Evolutionary conservation across 441 rosid genomes (phyloP), one percentile per base, ranked within the genome.

Genomic region (Hura crepitans): DNA sequence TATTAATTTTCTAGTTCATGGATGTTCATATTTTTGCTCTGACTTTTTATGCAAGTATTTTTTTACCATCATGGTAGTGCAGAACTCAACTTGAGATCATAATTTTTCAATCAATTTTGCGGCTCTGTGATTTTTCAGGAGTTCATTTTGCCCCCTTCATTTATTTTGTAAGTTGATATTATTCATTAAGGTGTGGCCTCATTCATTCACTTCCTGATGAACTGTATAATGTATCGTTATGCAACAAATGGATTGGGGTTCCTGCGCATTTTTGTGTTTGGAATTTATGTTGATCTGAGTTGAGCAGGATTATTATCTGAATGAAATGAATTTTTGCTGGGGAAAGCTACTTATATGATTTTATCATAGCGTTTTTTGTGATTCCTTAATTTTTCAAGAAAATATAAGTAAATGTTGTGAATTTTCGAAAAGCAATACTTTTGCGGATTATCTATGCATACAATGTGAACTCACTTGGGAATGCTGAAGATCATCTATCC

Each of bases 151-250:
- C 30, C 33, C 13, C 13, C 12, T 37, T 65, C 46, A 37, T 45
- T 22, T 72, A 15, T 55, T 37, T 46, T 72, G 23, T 27, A 56
- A 65, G 49, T 72, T 31, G 27, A 46, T 65, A n/a, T 33, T 35
- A 20, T 67, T 50, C n/a, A n/a, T n/a, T 67, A 13, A 37, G 51
- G 4, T 27, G 33, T 50, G 25, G 49, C n/a, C 27, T 18, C 31
- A 43, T 51, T 35, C 17, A 57, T 50, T 45, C 23, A 15, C 46
- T 46, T 56, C 35, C 47, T 46, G 31, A 63, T n/a, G 30, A 25
- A 37, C 11, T 43, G 54, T 28, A 8, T 54, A 30, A 54, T 46
- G n/a, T 57, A 25, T 31, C 49, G 9, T 46, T 47, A n/a, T n/a
- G n/a, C n/a, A n/a, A n/a, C 4, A 35, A n/a, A 42, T 11, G 46